These are phyloP conservation scores for Tetrahymena borealis DNA, from an alignment of 73 alveolate species.

Conservation along the genomic window DNA sequence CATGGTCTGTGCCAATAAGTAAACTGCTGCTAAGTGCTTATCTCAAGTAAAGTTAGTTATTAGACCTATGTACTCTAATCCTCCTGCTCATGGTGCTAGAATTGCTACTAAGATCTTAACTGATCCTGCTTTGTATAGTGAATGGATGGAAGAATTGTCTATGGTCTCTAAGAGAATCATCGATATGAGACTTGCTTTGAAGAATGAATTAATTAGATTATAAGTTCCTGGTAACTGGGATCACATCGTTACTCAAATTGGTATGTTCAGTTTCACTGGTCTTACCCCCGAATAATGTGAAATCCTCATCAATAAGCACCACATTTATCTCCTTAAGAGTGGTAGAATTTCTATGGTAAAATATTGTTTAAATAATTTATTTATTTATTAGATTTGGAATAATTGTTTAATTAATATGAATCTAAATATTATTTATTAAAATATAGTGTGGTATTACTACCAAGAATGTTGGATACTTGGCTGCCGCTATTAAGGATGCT, in stretches of 20 bases:
- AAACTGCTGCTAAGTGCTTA: conserved; percentile 69
- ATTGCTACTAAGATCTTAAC: conserved; percentile 73
- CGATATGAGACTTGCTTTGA: conserved; percentile 74
- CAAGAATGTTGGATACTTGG: conserved; percentile 83
- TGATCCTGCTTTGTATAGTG: conserved; percentile 58
- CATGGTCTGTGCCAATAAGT: conserved; percentile 71
- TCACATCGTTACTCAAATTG: conserved; percentile 79
- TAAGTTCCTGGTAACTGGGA: conserved; percentile 88
- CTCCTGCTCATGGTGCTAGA: conserved; percentile 96
- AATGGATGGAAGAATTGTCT: conserved; percentile 78
- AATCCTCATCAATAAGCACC: conserved; percentile 67
- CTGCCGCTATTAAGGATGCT: conserved; percentile 83
- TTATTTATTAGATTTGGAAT: too few relatives aligned
- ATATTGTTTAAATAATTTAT: too few relatives aligned
- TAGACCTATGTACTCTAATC: conserved; percentile 86
- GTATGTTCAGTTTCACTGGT: conserved; percentile 96
- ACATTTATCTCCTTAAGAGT: conserved; percentile 68
- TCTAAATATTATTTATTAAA: conserved; percentile 39
- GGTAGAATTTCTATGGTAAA: conserved; percentile 89
- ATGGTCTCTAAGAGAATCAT: conserved; percentile 83
- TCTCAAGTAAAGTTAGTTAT: conserved; percentile 69
- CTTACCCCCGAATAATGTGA: conserved; percentile 87
- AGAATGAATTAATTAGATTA: conserved; percentile 57
- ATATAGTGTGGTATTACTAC: conserved; percentile 85
- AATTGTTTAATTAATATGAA: conserved; percentile 10